phyloP scores from a whole-genome alignment of 805 yeast genomes.

The Saccharomyces mikatae region DNA sequence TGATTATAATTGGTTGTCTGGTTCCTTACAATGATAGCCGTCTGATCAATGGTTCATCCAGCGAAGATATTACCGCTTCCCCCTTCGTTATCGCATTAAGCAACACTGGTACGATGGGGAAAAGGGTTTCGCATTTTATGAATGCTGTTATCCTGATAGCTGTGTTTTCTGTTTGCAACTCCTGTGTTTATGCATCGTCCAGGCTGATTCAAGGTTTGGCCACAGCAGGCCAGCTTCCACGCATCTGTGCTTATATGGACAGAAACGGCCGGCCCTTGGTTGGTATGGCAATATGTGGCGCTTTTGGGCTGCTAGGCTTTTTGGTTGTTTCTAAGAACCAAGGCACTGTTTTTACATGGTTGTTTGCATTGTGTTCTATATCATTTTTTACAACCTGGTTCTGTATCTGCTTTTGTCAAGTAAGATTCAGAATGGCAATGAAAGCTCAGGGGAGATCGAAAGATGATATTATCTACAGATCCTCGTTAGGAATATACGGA shows the following conservation, averaged over 20 bases:
- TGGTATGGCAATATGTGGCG: slow-evolving; percentile 35
- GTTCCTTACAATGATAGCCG: slow-evolving; percentile 50
- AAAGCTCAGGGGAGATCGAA: slow-evolving; percentile 45
- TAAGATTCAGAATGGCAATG: slow-evolving; percentile 55
- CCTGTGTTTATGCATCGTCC: slow-evolving; percentile 50
- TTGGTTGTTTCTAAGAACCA: slow-evolving; percentile 51
- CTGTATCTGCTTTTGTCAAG: slow-evolving; percentile 55
- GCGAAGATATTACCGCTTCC: slow-evolving; percentile 43
- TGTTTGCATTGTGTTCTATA: slow-evolving; percentile 63
- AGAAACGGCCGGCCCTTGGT: slow-evolving; percentile 45
- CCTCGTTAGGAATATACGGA: slow-evolving; percentile 54
- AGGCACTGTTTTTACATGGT: slow-evolving; percentile 57
- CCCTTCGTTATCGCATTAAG: slow-evolving; percentile 42
- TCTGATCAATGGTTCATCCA: slow-evolving; percentile 42
- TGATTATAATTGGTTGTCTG: slow-evolving; percentile 47
- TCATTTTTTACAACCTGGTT: slow-evolving; percentile 73
- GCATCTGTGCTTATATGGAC: slow-evolving; percentile 38
- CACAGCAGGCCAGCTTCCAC: slow-evolving; percentile 44
- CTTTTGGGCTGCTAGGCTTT: slow-evolving; percentile 48
- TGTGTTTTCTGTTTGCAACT: slow-evolving; percentile 50
- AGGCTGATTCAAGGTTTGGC: slow-evolving; percentile 46
- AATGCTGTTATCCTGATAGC: slow-evolving; percentile 51
- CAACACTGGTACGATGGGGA: slow-evolving; percentile 40
- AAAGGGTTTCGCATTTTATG: slow-evolving; percentile 44
- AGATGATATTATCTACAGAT: slow-evolving; percentile 49